Percentiles rank a stretch among this genome's conserved stretches.
These are phyloP conservation scores for Trichoderma arundinaceum DNA, from an alignment of 2,329 filamentous ascomycete genomes.

Conservation along the genomic window DNA sequence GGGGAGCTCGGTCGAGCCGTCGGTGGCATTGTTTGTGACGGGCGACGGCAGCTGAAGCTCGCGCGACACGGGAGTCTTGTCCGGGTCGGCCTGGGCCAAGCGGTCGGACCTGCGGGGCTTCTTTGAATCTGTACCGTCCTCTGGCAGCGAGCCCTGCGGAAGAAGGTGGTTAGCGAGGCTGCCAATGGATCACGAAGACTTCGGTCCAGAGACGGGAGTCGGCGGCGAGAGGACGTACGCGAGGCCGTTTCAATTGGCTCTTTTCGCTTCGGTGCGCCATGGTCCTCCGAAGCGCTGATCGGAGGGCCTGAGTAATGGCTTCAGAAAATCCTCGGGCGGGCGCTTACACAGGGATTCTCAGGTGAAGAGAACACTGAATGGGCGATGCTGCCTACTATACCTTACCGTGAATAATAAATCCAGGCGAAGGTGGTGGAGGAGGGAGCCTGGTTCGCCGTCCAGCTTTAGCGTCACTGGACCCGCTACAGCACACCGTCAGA, in stretches of 20 bases:
- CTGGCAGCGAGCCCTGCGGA: constrained; percentile 67
- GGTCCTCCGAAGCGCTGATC: constrained; percentile 37
- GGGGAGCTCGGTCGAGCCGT: constrained; percentile 57
- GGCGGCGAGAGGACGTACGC: constrained; percentile 59
- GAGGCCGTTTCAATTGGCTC: constrained; percentile 82
- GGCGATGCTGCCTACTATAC: constrained; percentile 37
- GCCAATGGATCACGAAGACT: constrained; percentile 29
- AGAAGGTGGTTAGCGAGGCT: constrained; percentile 37
- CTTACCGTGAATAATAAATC: constrained; percentile 38
- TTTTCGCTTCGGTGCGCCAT: constrained; percentile 72
- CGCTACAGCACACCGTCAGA: constrained; percentile 14
- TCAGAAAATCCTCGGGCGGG: constrained; percentile 24
- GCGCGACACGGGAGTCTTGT: constrained; percentile 65
- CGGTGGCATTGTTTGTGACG: constrained; percentile 63
- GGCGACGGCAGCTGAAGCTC: constrained; percentile 80
- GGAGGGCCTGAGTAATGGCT: constrained; percentile 23
- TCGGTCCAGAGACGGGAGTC: constrained; percentile 12
- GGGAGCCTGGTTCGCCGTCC: constrained; percentile 34
- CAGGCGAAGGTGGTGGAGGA: constrained; percentile 38
- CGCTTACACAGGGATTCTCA: constrained; percentile 24
- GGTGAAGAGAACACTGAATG: constrained; percentile 14
- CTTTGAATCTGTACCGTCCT: constrained; percentile 72
- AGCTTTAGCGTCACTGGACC: constrained; percentile 31
- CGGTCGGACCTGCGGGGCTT: constrained; percentile 82
- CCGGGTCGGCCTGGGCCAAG: constrained; percentile 60